Conservation (phyloP, 805 yeast species). For the Cyberlindnera bimundalis region DNA sequence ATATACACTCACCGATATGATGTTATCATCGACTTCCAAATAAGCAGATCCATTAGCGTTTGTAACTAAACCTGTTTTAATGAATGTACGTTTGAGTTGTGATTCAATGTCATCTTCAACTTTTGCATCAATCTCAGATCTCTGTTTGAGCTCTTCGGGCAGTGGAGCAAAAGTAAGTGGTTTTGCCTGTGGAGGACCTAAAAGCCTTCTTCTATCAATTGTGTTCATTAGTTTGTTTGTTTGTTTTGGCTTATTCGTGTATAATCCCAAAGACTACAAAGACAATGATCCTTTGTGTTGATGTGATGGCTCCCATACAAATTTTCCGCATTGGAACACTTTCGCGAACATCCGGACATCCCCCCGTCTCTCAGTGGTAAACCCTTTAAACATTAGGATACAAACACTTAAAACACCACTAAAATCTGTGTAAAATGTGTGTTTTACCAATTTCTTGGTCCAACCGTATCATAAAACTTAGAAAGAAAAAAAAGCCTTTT, state of each 20-base stretch:
- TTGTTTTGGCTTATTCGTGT: no score
- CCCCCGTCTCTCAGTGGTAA: background rate
- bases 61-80: conserved; percentile 60
- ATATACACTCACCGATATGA: conserved; percentile 61
- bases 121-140: conserved; percentile 12
- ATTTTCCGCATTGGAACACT: background rate
- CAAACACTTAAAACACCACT: background rate
- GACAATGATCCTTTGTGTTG: no score
- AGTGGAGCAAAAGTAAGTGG: conserved; percentile 41
- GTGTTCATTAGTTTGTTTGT: conserved; percentile 17
- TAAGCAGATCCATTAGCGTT: conserved; percentile 84
- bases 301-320: no score
- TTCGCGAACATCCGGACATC: background rate
- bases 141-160: conserved; percentile 15
- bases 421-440: no score
- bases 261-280: no score
- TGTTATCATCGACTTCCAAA: conserved; percentile 52
- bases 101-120: conserved; percentile 30
- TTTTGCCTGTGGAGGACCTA: conserved; percentile 73
- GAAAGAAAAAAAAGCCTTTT: no score
- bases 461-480: no score
- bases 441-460: no score
- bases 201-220: conserved; percentile 75
- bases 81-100: conserved; percentile 39
- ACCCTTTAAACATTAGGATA: background rate